Base-by-base conservation (phyloP, 2,329 filamentous ascomycete species). In the Arthrinium phaeospermum region DNA sequence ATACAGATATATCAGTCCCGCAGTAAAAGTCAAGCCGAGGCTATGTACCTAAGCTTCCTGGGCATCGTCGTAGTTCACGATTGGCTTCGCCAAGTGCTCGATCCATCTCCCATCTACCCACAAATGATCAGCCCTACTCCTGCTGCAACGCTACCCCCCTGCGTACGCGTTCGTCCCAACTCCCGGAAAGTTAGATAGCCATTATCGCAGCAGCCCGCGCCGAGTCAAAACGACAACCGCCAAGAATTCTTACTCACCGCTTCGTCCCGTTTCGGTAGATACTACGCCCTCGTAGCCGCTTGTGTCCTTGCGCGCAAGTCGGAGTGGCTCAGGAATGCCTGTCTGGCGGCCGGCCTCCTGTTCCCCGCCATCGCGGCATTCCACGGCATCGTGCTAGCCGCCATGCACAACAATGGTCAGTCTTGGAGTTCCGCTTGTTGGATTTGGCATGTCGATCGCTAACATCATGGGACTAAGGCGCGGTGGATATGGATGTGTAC, bases 401-500 rank as follows among this genome's bases (percentile, higher is more conserved):
- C 44, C 3, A 75, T 90, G 14, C 91, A 93, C 77, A 83, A 86
- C n/a, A 82, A 89, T 72, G 84, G 91, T 91, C 75, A 81, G 88
- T 77, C 30, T 0, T 51, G 19, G 37, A 7, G 67, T 46, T 30
- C 27, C 8, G 8, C 12, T 0, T 19, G 14, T 22, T 45, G 22
- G 22, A 34, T 19, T 19, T 41, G 37, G 10, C 46, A 53, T 27
- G 34, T 13, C 4, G 27, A 19, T 44, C 16, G 14, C 61, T 67
- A 5, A 67, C 34, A 44, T 1, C 3, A 1, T 8, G 3, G 1
- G 12, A 44, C 34, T 24, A 91, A 91, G 90, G 83, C 70, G 91
- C 89, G 19, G 86, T 92, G 19, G 91, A 93, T 76, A 89, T 93
- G 87, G 91, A 93, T 75, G 83, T 93, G 4, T 93, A 88, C 72